Percentiles rank a stretch among this genome's conserved stretches.
These are phyloP conservation scores for Trichophyton equinum DNA, from an alignment of 2,329 filamentous ascomycete genomes.

Conservation along the genomic window DNA sequence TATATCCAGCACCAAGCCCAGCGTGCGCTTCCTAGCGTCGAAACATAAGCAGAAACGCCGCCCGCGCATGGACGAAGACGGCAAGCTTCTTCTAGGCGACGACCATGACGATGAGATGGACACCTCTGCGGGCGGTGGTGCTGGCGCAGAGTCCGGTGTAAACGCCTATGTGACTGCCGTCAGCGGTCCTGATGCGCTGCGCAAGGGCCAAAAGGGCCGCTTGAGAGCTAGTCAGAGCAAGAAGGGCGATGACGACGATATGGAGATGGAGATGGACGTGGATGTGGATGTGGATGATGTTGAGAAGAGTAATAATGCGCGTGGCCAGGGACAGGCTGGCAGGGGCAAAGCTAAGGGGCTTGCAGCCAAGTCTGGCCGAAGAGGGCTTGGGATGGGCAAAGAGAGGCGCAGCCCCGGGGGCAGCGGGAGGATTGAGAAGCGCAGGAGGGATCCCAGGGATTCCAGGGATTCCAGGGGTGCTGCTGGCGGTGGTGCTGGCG, in stretches of 20 bases:
- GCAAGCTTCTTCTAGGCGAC: conserved; percentile 33
- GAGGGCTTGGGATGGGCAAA: conserved; percentile 22
- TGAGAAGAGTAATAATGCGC: conserved; percentile 26
- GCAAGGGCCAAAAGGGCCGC: conserved; percentile 47
- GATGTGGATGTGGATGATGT: conserved; percentile 35
- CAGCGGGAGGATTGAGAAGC: conserved; percentile 15
- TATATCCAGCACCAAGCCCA: conserved; percentile 81
- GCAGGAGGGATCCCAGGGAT: conserved; percentile 9
- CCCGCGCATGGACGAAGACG: conserved; percentile 32
- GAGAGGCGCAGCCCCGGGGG: conserved; percentile 17
- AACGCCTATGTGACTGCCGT: conserved; percentile 52
- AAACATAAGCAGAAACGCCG: conserved; percentile 29
- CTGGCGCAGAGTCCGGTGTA: conserved; percentile 24
- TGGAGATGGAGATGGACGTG: conserved; percentile 27
- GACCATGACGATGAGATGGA: conserved; percentile 27
- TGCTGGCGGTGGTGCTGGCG: too few species aligned
- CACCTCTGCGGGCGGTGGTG: conserved; percentile 35
- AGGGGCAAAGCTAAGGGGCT: conserved; percentile 13
- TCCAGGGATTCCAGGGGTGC: conserved; percentile 1
- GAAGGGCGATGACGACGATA: conserved; percentile 26
- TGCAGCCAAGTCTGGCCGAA: conserved; percentile 18
- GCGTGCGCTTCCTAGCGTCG: conserved; percentile 32
- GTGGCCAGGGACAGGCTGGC: background rate
- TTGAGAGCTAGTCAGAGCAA: conserved; percentile 45
- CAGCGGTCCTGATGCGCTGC: conserved; percentile 45